Conservation (phyloP, 2,329 filamentous ascomycete genomes). For the Fusarium acutatum region DNA sequence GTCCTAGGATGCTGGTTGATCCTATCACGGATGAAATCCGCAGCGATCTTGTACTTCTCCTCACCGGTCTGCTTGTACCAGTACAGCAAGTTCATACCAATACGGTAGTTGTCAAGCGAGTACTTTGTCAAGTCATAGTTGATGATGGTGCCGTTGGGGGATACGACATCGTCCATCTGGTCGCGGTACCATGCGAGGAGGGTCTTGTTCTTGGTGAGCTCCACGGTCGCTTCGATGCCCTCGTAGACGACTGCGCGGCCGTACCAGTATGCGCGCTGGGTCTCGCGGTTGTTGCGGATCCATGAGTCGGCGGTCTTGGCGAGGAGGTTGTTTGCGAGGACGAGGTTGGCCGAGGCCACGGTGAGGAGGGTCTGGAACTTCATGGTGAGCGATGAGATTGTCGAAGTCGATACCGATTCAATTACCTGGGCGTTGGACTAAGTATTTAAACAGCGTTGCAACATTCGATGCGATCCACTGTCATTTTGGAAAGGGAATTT, state of each 20-base stretch:
- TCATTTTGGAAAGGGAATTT: neutral
- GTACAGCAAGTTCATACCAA: slow-evolving; percentile 61
- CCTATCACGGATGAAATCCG: slow-evolving; percentile 55
- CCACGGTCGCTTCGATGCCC: slow-evolving; percentile 43
- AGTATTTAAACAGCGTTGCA: neutral
- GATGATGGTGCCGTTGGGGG: slow-evolving; percentile 52
- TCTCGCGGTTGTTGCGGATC: slow-evolving; percentile 34
- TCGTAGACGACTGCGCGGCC: slow-evolving; percentile 32
- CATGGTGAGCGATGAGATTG: slow-evolving; percentile 18
- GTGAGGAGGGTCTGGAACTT: slow-evolving; percentile 31
- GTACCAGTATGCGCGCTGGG: slow-evolving; percentile 34
- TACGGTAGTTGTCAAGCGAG: slow-evolving; percentile 61
- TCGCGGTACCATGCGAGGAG: slow-evolving; percentile 55
- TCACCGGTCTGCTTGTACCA: slow-evolving; percentile 57
- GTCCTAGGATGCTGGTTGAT: slow-evolving; percentile 60
- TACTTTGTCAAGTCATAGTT: slow-evolving; percentile 58
- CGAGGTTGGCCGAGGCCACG: slow-evolving; percentile 27
- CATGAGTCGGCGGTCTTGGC: slow-evolving; percentile 30
- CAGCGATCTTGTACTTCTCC: slow-evolving; percentile 58
- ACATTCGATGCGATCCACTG: neutral
- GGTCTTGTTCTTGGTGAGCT: slow-evolving; percentile 52
- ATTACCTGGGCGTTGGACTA: neutral
- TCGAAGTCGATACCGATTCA: neutral
- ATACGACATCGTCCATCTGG: slow-evolving; percentile 56
- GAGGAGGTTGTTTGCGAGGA: slow-evolving; percentile 20